phyloP scores from a whole-genome alignment of 169 alveolate species.

The Eimeria acervulina region DNA sequence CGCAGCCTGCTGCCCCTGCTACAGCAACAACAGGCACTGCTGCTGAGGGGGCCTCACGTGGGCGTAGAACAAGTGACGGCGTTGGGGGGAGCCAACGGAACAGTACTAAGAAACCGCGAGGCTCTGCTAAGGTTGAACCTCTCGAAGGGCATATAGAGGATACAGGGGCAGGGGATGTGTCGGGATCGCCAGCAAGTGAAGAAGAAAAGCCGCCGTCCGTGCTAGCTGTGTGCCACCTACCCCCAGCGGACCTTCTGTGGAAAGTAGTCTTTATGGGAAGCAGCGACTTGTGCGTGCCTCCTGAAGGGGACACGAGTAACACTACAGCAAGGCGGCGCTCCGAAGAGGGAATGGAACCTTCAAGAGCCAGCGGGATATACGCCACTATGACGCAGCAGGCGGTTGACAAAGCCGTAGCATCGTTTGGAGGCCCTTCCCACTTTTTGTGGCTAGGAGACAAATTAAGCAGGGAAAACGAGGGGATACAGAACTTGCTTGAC shows the following conservation, averaged over 20 bases:
- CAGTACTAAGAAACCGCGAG: constrained; percentile 18
- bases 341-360: not conserved
- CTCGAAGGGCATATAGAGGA: not conserved
- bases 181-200: constrained; percentile 37
- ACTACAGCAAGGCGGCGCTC: constrained; percentile 20
- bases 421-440: constrained; percentile 35
- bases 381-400: constrained; percentile 26
- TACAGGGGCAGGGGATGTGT: constrained; percentile 38
- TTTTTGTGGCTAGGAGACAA: constrained; percentile 55
- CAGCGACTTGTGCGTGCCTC: not conserved
- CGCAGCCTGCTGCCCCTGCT: constrained; percentile 20
- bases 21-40: not conserved
- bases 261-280: constrained; percentile 5
- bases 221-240: constrained; percentile 61
- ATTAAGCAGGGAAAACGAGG: constrained; percentile 55
- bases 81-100: constrained; percentile 37
- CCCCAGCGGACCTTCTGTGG: constrained; percentile 63
- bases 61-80: constrained; percentile 63
- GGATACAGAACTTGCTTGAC: constrained; percentile 3
- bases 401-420: constrained; percentile 13
- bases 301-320: constrained; percentile 44
- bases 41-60: constrained; percentile 40
- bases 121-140: not conserved
- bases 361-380: constrained; percentile 13
- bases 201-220: constrained; percentile 14